Evolutionary conservation across 345 rosid species (phyloP).

Genomic region (Physaria fendleri): DNA sequence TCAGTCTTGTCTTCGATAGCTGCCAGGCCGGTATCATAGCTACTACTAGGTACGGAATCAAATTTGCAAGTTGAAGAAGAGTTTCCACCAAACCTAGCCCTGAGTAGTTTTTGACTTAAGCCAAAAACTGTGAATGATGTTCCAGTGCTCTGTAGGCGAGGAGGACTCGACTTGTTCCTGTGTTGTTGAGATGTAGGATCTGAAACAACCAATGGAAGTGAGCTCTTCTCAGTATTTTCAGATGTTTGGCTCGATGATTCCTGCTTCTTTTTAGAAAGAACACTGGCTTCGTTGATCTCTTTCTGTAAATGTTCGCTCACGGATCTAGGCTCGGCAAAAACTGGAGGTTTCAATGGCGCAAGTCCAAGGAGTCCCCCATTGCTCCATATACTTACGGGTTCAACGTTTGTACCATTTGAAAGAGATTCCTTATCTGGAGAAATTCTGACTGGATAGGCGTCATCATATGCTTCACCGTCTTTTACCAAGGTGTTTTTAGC

Average conservation of each 20-base stretch:
- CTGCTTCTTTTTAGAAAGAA: slow-evolving; percentile 30
- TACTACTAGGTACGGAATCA: slow-evolving; percentile 35
- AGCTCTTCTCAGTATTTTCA: slow-evolving; percentile 30
- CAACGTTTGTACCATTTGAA: slow-evolving; percentile 30
- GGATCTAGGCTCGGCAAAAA: slow-evolving; percentile 48
- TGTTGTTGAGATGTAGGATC: slow-evolving; percentile 30
- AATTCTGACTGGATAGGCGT: slow-evolving; percentile 21
- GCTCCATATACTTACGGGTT: slow-evolving; percentile 72
- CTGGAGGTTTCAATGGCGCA: slow-evolving; percentile 88
- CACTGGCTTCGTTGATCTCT: slow-evolving; percentile 21
- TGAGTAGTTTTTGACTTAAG: slow-evolving; percentile 58
- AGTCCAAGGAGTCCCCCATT: slow-evolving; percentile 92
- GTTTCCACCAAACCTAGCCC: slow-evolving; percentile 60
- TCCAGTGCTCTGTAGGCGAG: slow-evolving; percentile 18
- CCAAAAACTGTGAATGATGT: slow-evolving; percentile 50
- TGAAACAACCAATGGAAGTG: slow-evolving; percentile 26
- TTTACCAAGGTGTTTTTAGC: neutral
- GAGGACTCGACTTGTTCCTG: slow-evolving; percentile 14
- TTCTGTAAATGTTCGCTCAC: slow-evolving; percentile 22
- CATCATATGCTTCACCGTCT: slow-evolving; percentile 11
- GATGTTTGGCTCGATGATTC: slow-evolving; percentile 23
- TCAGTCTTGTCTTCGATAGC: slow-evolving; percentile 27
- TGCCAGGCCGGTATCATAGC: slow-evolving; percentile 20
- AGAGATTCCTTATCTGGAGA: slow-evolving; percentile 32
- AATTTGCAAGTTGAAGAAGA: slow-evolving; percentile 40